Percentiles rank a stretch among this genome's conserved stretches.
phyloP scores from a whole-genome alignment of 1,284 basidiomycete genomes.

The Sparassis latifolia region DNA sequence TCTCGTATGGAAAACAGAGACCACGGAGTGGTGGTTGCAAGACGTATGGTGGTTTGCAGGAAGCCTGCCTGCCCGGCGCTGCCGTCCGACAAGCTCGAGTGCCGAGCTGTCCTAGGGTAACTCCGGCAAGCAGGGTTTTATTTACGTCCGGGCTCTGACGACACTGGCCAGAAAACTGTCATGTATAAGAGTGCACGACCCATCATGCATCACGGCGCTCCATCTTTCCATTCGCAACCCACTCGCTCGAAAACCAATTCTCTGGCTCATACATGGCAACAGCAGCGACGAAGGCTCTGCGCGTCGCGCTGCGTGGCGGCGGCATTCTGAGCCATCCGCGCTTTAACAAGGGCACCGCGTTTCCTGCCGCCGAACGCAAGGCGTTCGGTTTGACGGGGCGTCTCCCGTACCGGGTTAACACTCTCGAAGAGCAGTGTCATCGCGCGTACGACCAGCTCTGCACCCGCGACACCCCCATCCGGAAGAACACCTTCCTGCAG shows the following conservation, averaged over 20 bases:
- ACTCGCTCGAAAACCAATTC: slow-evolving; percentile 1
- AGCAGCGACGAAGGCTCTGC: slow-evolving; percentile 22
- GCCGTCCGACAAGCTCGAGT: no score
- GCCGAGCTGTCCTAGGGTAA: no score
- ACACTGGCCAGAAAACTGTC: no score
- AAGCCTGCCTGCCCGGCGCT: no score
- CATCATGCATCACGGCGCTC: background rate
- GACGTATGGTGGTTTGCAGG: no score
- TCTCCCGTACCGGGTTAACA: slow-evolving; percentile 69
- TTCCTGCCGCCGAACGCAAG: slow-evolving; percentile 59
- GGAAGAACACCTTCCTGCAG: slow-evolving; percentile 69
- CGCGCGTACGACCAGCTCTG: slow-evolving; percentile 67
- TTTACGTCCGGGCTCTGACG: no score
- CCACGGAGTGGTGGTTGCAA: no score
- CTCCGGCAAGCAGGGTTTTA: no score
- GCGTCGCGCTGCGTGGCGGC: slow-evolving; percentile 53
- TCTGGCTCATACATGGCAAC: slow-evolving; percentile 13
- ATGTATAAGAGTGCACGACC: no score
- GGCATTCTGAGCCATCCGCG: slow-evolving; percentile 57
- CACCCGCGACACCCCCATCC: slow-evolving; percentile 40
- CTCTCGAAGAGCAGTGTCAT: slow-evolving; percentile 68
- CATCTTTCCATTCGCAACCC: background rate
- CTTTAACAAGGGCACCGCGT: slow-evolving; percentile 73
- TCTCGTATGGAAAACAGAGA: no score
- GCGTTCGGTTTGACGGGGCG: slow-evolving; percentile 71